These are phyloP conservation scores for Chrysosporium keratinophilum DNA, from an alignment of 2,329 filamentous ascomycete genomes.

Conservation along the genomic window DNA sequence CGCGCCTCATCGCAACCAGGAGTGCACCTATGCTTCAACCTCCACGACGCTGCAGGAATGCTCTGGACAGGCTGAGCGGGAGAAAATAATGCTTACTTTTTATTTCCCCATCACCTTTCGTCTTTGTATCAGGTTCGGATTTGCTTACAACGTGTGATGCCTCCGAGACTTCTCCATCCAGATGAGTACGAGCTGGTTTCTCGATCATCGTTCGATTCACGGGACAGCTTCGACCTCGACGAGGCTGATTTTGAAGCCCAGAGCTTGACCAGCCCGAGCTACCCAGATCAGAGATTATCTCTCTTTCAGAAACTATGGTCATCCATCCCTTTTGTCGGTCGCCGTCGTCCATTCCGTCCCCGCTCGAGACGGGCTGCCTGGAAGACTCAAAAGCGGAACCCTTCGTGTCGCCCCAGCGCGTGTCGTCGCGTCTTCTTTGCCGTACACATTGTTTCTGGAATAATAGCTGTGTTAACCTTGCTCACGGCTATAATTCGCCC, in stretches of 20 bases:
- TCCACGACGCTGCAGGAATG: too few relatives aligned
- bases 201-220: slow-evolving; percentile 32
- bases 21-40: too few relatives aligned
- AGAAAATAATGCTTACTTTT: neutral
- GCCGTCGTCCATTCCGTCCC: slow-evolving; percentile 18
- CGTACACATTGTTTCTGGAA: slow-evolving; percentile 21
- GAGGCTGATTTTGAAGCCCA: slow-evolving; percentile 36
- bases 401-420: slow-evolving; percentile 21
- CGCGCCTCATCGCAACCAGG: too few relatives aligned
- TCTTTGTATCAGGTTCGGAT: neutral
- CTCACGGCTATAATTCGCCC: slow-evolving; percentile 43
- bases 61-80: too few relatives aligned
- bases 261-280: slow-evolving; percentile 22
- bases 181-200: slow-evolving; percentile 35
- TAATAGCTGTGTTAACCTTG: slow-evolving; percentile 29
- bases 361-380: neutral
- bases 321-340: slow-evolving; percentile 23
- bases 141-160: neutral
- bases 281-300: slow-evolving; percentile 18
- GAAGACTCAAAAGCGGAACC: neutral
- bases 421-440: slow-evolving; percentile 27
- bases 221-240: slow-evolving; percentile 34
- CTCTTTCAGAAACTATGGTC: slow-evolving; percentile 24
- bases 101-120: neutral
- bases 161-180: slow-evolving; percentile 29